A percentile compares a stretch with the other conserved stretches of the same genome.
Evolutionary conservation across 495 filamentous ascomycete species (phyloP).

Genomic region (Wilcoxina mikolae): DNA sequence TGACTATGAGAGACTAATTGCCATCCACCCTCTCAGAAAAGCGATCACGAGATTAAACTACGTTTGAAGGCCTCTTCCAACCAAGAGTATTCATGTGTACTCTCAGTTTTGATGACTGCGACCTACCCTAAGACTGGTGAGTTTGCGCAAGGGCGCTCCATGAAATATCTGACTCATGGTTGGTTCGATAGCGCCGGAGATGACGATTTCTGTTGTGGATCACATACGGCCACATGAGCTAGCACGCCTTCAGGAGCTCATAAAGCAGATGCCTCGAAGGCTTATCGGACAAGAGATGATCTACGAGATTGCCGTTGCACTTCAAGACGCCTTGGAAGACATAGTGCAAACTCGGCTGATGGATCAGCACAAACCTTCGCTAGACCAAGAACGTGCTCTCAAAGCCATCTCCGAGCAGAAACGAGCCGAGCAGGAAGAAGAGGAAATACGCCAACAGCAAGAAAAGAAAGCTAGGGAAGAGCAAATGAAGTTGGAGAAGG

Average conservation of each 20-base stretch:
- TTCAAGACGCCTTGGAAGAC: conserved; percentile 80
- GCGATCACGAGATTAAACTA: conserved; percentile 68
- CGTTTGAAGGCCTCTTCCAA: conserved; percentile 56
- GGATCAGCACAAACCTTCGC: conserved; percentile 58
- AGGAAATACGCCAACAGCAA: conserved; percentile 34
- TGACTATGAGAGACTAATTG: neutral
- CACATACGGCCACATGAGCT: conserved; percentile 49
- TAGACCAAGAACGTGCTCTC: conserved; percentile 77
- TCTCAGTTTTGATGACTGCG: conserved; percentile 57
- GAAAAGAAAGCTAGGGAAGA: conserved; percentile 39
- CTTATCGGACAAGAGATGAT: conserved; percentile 74
- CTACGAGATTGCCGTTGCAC: conserved; percentile 62
- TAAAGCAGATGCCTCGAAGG: conserved; percentile 35
- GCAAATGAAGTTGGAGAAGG: conserved; percentile 35
- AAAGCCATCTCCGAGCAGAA: conserved; percentile 43
- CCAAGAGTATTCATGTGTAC: conserved; percentile 35
- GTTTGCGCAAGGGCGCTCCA: neutral
- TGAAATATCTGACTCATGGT: neutral
- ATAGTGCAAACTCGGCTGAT: conserved; percentile 54
- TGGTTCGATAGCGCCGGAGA: conserved; percentile 36
- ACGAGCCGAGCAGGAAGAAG: conserved; percentile 41
- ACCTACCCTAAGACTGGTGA: conserved; percentile 74
- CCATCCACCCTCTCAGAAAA: conserved; percentile 39
- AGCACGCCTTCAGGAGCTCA: conserved; percentile 35
- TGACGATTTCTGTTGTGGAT: conserved; percentile 50